Conservation (phyloP, 2,329 filamentous ascomycete genomes). For the Rhynchosporium graminicola region DNA sequence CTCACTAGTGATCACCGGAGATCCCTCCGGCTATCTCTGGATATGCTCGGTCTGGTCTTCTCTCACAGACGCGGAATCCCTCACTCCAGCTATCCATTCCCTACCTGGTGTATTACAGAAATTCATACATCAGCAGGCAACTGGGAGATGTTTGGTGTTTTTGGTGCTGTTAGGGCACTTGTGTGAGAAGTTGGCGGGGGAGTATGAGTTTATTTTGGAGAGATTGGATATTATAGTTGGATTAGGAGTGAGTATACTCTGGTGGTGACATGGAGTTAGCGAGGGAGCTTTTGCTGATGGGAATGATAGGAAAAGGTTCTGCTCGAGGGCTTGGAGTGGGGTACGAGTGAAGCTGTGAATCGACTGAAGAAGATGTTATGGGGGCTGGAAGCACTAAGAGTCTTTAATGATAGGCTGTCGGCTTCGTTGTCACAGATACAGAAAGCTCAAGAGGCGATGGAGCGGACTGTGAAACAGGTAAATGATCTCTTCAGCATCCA, state of each 20-base stretch:
- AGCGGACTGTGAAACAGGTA: conserved; percentile 24
- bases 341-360: conserved; percentile 24
- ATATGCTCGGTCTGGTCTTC: conserved; percentile 30
- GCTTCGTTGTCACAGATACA: conserved; percentile 27
- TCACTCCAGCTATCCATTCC: conserved; percentile 12
- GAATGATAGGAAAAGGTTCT: conserved; percentile 26
- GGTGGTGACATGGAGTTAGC: conserved; percentile 19
- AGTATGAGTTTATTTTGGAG: conserved; percentile 27
- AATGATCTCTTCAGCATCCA: not conserved
- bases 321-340: conserved; percentile 28
- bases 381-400: conserved; percentile 28
- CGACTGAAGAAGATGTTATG: conserved; percentile 32
- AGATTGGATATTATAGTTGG: conserved; percentile 22
- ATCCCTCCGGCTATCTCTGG: conserved; percentile 26
- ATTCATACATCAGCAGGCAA: conserved; percentile 30
- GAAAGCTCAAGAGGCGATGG: conserved; percentile 29
- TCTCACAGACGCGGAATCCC: conserved; percentile 16
- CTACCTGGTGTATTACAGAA: conserved; percentile 19
- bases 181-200: conserved; percentile 26
- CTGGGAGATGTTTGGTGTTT: conserved; percentile 30
- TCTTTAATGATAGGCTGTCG: conserved; percentile 29
- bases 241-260: conserved; percentile 19
- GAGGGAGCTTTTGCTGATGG: not conserved
- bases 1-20: conserved; percentile 32
- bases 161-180: conserved; percentile 28